Percentiles rank a stretch among this genome's conserved stretches.
Conservation (phyloP, 2,329 filamentous ascomycete species). For the Pseudogymnoascus sp. region DNA sequence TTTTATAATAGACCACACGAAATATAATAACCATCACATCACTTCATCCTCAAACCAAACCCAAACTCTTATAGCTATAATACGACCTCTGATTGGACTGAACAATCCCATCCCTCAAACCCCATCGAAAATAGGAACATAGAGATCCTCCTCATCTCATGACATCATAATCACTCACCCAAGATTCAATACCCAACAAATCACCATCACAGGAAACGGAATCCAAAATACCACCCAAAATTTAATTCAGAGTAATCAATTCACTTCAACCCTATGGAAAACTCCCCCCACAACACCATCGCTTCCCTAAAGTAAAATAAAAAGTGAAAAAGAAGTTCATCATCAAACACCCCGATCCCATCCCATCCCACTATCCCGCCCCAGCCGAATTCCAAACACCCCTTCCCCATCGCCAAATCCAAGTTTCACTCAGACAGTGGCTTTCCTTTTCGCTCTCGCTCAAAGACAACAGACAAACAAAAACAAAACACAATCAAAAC, state of each 20-base stretch:
- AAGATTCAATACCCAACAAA: background rate
- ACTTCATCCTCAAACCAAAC: background rate
- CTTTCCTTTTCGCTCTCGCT: background rate
- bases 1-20: background rate
- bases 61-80: background rate
- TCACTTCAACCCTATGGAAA: background rate
- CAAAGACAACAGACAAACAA: background rate
- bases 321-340: background rate
- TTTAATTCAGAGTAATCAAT: background rate
- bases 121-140: background rate
- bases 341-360: background rate
- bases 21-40: background rate
- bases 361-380: background rate
- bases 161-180: background rate
- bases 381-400: conserved; percentile 4
- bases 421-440: background rate
- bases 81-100: background rate
- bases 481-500: background rate
- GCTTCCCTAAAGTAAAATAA: background rate
- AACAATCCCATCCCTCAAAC: background rate
- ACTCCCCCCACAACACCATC: background rate
- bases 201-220: background rate
- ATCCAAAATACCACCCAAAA: background rate
- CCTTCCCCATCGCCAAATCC: background rate
- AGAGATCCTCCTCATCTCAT: background rate